Evolutionary conservation across 2,329 filamentous ascomycete genomes (phyloP).

Genomic region (Diplodia corticola): DNA sequence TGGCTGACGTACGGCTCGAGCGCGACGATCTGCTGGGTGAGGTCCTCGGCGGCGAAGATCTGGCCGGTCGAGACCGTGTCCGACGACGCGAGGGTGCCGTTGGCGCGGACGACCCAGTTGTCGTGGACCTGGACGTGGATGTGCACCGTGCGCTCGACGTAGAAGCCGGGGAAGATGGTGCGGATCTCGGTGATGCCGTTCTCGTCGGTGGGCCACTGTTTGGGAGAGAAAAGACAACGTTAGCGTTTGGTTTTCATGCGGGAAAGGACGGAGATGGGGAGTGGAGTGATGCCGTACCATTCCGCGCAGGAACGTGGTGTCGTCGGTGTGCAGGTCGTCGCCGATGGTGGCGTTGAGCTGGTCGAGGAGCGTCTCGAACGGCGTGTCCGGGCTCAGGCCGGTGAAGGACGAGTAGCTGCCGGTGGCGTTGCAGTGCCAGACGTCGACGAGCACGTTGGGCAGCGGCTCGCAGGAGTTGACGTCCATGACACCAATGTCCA

Average conservation of each 20-base stretch:
- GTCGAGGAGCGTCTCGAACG: conserved; percentile 29
- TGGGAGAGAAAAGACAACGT: neutral
- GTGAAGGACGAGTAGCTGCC: conserved; percentile 35
- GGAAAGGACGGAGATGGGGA: neutral
- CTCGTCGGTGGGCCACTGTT: conserved; percentile 30
- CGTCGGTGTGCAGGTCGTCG: conserved; percentile 32
- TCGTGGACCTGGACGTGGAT: conserved; percentile 30
- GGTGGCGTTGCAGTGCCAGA: conserved; percentile 35
- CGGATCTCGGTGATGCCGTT: conserved; percentile 33
- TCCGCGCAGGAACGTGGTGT: conserved; percentile 34
- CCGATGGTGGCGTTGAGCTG: conserved; percentile 34
- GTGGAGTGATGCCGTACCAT: conserved; percentile 23
- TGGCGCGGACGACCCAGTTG: conserved; percentile 31
- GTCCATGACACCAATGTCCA: conserved; percentile 46
- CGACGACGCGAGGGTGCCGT: conserved; percentile 34
- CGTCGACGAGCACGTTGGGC: conserved; percentile 37
- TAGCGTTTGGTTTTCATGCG: neutral
- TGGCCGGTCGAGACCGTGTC: conserved; percentile 37
- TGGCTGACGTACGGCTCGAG: conserved; percentile 38
- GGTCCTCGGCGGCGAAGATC: conserved; percentile 35
- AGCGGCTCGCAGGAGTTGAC: conserved; percentile 46
- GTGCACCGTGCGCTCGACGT: conserved; percentile 30
- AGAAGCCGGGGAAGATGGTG: conserved; percentile 31
- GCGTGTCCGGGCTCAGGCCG: conserved; percentile 25
- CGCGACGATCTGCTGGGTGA: conserved; percentile 36